Evolutionary conservation across 2,329 filamentous ascomycete species (phyloP), one percentile per base, ranked within the genome.

Genomic region (Trichoderma harzianum): DNA sequence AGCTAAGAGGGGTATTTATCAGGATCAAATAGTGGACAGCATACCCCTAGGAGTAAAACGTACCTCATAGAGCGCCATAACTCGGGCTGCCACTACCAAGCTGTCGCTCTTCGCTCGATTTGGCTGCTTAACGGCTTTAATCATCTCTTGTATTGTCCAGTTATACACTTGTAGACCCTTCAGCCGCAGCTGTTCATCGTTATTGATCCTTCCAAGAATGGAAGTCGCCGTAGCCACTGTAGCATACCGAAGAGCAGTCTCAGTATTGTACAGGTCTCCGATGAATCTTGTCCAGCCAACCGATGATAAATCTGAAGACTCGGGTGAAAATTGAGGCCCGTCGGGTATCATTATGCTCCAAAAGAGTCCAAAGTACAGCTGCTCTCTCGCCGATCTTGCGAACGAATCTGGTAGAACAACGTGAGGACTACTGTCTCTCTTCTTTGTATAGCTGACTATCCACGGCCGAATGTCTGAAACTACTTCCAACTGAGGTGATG

Each of bases 1-100:
- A 67, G 53, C 70, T 67, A 28, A 24, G n/a, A n/a, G n/a, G n/a
- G n/a, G n/a, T n/a, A n/a, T 18, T 30, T 16, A 36, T 69, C 26
- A 69, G 63, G 1, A 26, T n/a, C 24, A 58, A 39, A 1, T 3
- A n/a, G 10, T 16, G 53, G 11, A 53, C 21, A 28, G 7, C 30
- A 24, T 12, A 26, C 51, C 39, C 7, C 16, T 26, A 3, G 1
- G n/a, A 47, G 1, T 4, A 7, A 63, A 18, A 53, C 26, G 11
- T 61, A 71, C 70, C 36, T 61, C 70, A 16, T 62, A 71, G 18
- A 67, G 39, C 11, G 68, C 58, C 60, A 70, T 70, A 3, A 70
- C 28, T 14, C 68, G 32, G 16, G 68, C 68, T 4, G 68, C 60
- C 18, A 64, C 14, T n/a, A 70, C 21, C 6, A 70, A 57, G 32